These are phyloP conservation scores for Ajuga reptans DNA, from an alignment of 305 asterid genomes.

Conservation along the genomic window DNA sequence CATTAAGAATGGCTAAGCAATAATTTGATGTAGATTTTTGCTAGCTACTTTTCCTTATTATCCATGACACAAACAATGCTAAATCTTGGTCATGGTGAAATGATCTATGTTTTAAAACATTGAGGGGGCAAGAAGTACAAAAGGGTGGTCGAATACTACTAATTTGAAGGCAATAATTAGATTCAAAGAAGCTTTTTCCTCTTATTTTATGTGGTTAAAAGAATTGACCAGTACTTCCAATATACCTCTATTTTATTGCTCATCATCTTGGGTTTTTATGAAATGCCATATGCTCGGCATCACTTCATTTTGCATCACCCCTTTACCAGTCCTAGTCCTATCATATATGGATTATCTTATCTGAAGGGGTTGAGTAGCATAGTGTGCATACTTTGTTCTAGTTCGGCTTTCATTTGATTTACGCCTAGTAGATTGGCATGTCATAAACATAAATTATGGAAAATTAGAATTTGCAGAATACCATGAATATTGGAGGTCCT, in stretches of 20 bases:
- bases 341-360: background rate
- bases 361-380: background rate
- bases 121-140: background rate
- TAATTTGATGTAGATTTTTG: no score
- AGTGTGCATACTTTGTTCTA: background rate
- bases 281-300: background rate
- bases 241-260: background rate
- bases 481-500: conserved; percentile 43
- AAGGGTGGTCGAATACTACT: background rate
- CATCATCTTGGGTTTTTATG: background rate
- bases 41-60: no score
- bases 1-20: no score
- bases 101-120: background rate
- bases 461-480: conserved; percentile 37
- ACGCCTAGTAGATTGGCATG: background rate
- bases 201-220: background rate
- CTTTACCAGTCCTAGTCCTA: background rate
- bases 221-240: background rate
- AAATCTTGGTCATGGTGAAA: background rate
- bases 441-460: conserved; percentile 14
- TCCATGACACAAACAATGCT: no score
- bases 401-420: background rate
- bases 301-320: background rate
- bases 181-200: background rate
- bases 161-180: background rate